Evolutionary conservation across 2,329 filamentous ascomycete genomes (phyloP).

Genomic region (Knufia petricola): DNA sequence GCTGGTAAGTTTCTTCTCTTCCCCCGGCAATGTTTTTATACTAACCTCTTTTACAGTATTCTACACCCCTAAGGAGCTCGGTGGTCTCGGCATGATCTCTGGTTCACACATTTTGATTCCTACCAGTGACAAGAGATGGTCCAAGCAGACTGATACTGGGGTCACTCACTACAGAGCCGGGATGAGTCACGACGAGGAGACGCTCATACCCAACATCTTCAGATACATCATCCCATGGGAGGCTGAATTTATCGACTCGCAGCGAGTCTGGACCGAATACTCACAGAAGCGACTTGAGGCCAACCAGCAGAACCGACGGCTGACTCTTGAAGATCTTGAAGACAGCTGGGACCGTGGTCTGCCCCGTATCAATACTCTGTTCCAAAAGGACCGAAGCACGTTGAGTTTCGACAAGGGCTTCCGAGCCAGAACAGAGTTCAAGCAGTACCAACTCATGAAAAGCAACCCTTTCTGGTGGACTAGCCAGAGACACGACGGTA

Average conservation of each 20-base stretch:
- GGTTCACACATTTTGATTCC: constrained; percentile 97
- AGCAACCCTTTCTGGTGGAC: constrained; percentile 99
- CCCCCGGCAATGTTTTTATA: too few species aligned
- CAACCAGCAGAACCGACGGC: constrained; percentile 88
- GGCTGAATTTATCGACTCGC: constrained; percentile 96
- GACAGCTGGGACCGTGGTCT: constrained; percentile 98
- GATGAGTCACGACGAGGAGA: constrained; percentile 98
- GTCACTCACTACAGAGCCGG: constrained; percentile 94
- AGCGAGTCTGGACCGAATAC: constrained; percentile 98
- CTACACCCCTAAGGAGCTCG: constrained; percentile 95
- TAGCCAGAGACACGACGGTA: constrained; percentile 90
- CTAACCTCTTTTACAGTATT: too few species aligned
- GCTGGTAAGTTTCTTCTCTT: too few species aligned
- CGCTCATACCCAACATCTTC: constrained; percentile 97
- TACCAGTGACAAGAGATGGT: constrained; percentile 95
- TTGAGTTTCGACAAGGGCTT: constrained; percentile 98
- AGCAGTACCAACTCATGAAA: constrained; percentile 98
- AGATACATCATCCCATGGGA: constrained; percentile 99
- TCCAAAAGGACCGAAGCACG: constrained; percentile 96
- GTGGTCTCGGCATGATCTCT: constrained; percentile 97
- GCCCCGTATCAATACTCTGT: constrained; percentile 94
- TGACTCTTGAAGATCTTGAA: constrained; percentile 92
- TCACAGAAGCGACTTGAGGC: constrained; percentile 95
- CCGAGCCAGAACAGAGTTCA: constrained; percentile 90
- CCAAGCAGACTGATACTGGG: constrained; percentile 92